Evolutionary conservation across 169 alveolate species (phyloP), one percentile per base, ranked within the genome.

Genomic region (Cryptosporidium meleagridis): DNA sequence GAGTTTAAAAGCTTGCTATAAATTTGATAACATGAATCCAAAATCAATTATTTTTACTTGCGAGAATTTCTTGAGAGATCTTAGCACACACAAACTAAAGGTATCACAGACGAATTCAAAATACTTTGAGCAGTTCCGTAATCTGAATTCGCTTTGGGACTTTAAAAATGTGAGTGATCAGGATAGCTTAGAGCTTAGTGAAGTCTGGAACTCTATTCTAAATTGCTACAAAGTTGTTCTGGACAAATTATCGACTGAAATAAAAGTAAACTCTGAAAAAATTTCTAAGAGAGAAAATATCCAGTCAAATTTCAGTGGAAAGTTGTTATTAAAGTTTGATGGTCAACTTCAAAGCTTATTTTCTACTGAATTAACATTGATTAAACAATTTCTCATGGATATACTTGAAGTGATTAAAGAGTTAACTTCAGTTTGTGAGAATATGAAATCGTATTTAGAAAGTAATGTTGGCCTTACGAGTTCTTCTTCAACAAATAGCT

Each of bases 191-290:
- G 59, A 58, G 44, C 44, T 52, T 73, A 48, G 48, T 58, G 86
- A 73, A 58, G 51, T 21, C 1, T 73, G 86, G 86, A 80, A 80
- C 35, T 80, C 75, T 16, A 26, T 80, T 29, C 48, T 80, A 7
- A 26, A 29, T 29, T 80, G 89, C 53, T 80, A 21, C 21, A 59
- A 80, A 23, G 55, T 62, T 39, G 65, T 31, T 26, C 35, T 80
- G 8, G 89, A 80, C 29, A 80, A 65, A 44, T 23, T 55, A 0
- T 55, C 55, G 55, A 48, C 14, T 6, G 72, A 35, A 29, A 10
- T 65, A 14, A 18, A 6, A 65, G 8, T 33, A 35, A n/a, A 65
- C 5, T 10, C 37, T 2, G 44, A 65, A 65, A 65, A 10, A 0
- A 14, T 33, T 14, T 55, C 18, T 2, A 26, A 8, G 35, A 10